Base-by-base conservation (phyloP, 2,329 filamentous ascomycete genomes). In the Drechslerella dactyloides region DNA sequence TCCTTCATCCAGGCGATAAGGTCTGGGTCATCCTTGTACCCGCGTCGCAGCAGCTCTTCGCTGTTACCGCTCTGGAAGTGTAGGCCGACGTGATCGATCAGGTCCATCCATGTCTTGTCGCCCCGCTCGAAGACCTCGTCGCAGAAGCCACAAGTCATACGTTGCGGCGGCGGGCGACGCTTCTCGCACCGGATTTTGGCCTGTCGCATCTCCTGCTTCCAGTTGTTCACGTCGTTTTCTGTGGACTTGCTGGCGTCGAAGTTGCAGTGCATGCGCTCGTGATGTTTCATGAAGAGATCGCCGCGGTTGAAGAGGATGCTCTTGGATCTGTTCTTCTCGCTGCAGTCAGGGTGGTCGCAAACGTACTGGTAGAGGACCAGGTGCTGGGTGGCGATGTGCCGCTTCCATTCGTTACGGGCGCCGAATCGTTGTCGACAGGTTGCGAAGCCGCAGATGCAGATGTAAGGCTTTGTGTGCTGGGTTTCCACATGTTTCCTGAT, bases 391-490 rank as follows among this genome's bases (percentile, higher is more conserved):
- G 83, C 82, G 76, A 93, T 86, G 78, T 97, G 93, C 0, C 93
- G 87, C 79, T 97, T 97, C 93, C 93, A 97, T 79, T 97, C 93
- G 78, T 96, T 96, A 81, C 96, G 96, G 75, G 85, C 88, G 1
- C 85, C 84, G 77, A 96, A 96, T 0, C 84, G 87, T 1, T 87
- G 85, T 0, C 73, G 74, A 80, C 93, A 97, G 35, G 89, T 90
- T 64, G 92, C 94, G 62, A 86, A 87, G 30, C 85, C 82, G 78
- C 97, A 92, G 64, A 91, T 87, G 79, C 93, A 97, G 23, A 84
- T 82, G 77, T 93, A 94, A 0, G 86, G 84, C 0, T 85, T 84
- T 1, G 82, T 84, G 76, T 88, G 86, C 24, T 86, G 86, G 1
- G 87, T 86, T 4, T 87, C 86, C 54, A 89, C 84, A 75, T 89